Conservation (phyloP, 164 flowering plant species). For the Sextonia rubra region DNA sequence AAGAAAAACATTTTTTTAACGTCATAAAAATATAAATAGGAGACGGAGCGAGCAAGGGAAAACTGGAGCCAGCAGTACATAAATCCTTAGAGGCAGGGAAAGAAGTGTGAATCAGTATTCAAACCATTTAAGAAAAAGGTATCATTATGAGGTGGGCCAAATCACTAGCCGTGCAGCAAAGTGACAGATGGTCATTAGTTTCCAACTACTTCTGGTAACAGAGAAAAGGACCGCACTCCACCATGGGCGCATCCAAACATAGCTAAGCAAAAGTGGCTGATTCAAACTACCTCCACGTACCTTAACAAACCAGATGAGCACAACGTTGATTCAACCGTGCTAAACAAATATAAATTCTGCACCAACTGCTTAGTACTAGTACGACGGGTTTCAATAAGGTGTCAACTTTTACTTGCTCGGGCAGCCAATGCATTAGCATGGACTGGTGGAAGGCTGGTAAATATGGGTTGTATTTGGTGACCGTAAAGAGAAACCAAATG, state of each 20-base stretch:
- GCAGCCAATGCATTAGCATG: slow-evolving; percentile 86
- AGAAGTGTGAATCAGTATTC: not conserved
- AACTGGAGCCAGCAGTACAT: not conserved
- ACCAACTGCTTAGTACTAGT: not conserved
- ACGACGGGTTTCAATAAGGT: not conserved
- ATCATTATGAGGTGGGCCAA: not conserved
- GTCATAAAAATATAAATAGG: not conserved
- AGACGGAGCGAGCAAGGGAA: not conserved
- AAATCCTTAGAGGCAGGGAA: not conserved
- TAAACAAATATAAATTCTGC: not conserved
- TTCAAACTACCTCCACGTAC: not conserved
- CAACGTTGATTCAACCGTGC: not conserved
- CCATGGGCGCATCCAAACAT: not conserved
- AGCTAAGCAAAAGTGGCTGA: not conserved
- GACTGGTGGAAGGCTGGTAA: slow-evolving; percentile 71
- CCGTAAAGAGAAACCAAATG: slow-evolving; percentile 84
- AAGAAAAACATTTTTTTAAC: not conserved
- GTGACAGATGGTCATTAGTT: too few relatives aligned
- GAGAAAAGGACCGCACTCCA: not conserved
- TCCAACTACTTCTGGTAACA: not conserved
- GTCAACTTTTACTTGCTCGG: slow-evolving; percentile 52
- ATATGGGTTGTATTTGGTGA: slow-evolving; percentile 78
- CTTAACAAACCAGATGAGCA: not conserved
- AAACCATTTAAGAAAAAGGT: not conserved
- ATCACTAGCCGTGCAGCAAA: not conserved